Conservation (phyloP, 1,139 yeast genomes). For the Pneumocystis oryctolagi region DNA sequence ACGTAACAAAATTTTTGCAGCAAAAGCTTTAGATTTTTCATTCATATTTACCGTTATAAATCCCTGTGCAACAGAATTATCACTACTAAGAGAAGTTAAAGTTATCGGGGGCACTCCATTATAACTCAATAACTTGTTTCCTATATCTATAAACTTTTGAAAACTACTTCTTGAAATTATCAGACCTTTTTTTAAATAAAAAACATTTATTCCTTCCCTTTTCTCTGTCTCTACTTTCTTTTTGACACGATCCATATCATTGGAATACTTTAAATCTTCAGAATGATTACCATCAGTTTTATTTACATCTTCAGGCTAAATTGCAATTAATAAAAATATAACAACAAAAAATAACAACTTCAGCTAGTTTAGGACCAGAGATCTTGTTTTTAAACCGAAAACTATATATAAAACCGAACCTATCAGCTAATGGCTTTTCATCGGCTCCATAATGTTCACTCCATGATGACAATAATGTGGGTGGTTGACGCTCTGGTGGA, state of each 20-base stretch:
- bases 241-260: not conserved
- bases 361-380: not conserved
- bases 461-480: conserved; percentile 23
- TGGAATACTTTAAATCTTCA: not conserved
- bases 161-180: not conserved
- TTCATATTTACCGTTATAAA: not conserved
- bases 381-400: conserved; percentile 3
- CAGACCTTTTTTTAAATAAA: not conserved
- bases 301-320: not conserved
- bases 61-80: not conserved
- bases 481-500: conserved; percentile 26
- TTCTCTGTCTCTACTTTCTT: not conserved
- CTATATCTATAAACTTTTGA: not conserved
- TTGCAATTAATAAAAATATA: not conserved
- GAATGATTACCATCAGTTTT: not conserved
- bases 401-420: conserved; percentile 37
- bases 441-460: conserved; percentile 19
- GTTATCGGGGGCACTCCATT: not conserved
- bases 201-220: not conserved
- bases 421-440: conserved; percentile 29
- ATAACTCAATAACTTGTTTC: not conserved
- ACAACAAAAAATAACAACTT: not conserved
- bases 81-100: not conserved
- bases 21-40: not conserved
- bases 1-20: conserved; percentile 19